Percentiles rank a stretch among this genome's conserved stretches.
Conservation (phyloP, 805 yeast genomes). For the Metschnikowia gelsemii region DNA sequence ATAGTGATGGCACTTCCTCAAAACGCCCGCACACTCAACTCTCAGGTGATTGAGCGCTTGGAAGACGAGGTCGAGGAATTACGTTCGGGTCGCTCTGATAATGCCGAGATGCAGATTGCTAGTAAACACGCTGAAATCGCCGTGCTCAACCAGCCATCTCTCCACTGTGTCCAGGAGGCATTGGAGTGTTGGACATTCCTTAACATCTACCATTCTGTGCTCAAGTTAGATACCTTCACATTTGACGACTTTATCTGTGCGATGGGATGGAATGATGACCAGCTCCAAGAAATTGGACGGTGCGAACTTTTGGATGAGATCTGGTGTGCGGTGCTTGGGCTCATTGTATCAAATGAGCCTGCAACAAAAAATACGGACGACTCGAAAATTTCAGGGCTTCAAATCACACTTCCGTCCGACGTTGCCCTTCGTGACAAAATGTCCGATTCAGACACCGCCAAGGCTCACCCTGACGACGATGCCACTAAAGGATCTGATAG, state of each 20-base stretch:
- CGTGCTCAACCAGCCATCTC: background rate
- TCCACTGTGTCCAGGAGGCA: conserved; percentile 39
- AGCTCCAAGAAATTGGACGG: conserved; percentile 40
- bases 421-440: conserved; percentile 12
- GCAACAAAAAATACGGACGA: conserved; percentile 36
- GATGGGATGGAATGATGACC: conserved; percentile 45
- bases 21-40: conserved; percentile 16
- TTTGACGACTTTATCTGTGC: conserved; percentile 74
- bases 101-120: background rate
- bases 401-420: conserved; percentile 33
- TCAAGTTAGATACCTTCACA: conserved; percentile 68
- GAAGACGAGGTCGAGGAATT: conserved; percentile 10
- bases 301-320: conserved; percentile 63
- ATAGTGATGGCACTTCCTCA: conserved; percentile 13
- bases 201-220: conserved; percentile 64
- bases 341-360: conserved; percentile 45
- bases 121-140: background rate
- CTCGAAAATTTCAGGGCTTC: conserved; percentile 32
- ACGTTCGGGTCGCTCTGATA: conserved; percentile 2
- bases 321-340: conserved; percentile 62
- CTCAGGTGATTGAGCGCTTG: conserved; percentile 9
- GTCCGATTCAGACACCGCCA: background rate
- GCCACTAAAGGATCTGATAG: conserved; percentile 22
- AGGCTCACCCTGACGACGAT: conserved; percentile 3
- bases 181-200: conserved; percentile 75